These are phyloP conservation scores for Cordyceps sp. DNA, from an alignment of 2,329 filamentous ascomycete species.

Conservation along the genomic window DNA sequence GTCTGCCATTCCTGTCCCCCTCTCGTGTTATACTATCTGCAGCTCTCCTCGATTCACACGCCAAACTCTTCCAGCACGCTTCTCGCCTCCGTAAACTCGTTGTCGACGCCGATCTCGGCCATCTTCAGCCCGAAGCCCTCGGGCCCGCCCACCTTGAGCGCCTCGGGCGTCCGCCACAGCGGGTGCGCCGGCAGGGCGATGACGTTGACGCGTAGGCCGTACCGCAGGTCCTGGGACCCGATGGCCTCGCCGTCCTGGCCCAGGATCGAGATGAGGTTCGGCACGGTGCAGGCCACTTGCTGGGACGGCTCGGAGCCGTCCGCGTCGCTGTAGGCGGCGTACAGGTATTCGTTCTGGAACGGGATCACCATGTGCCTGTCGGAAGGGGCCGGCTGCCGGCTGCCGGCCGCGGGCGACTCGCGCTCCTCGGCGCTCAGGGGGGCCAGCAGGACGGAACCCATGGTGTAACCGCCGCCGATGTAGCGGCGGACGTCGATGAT, in stretches of 20 bases:
- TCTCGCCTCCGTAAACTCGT: slow-evolving; percentile 1
- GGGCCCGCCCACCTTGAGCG: slow-evolving; percentile 16
- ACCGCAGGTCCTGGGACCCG: slow-evolving; percentile 31
- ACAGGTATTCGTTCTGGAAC: slow-evolving; percentile 25
- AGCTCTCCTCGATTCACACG: not conserved
- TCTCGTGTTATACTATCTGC: too few relatives aligned
- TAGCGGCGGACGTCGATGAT: slow-evolving; percentile 21
- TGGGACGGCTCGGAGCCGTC: slow-evolving; percentile 12
- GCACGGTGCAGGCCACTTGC: slow-evolving; percentile 17
- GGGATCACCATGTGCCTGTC: slow-evolving; percentile 20
- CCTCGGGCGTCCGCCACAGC: slow-evolving; percentile 26
- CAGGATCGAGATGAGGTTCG: slow-evolving; percentile 18
- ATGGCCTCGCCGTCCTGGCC: slow-evolving; percentile 29
- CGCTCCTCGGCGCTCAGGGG: slow-evolving; percentile 15
- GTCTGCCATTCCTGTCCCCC: too few relatives aligned
- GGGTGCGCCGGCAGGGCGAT: slow-evolving; percentile 32
- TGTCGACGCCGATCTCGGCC: slow-evolving; percentile 2
- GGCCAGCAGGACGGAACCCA: slow-evolving; percentile 19
- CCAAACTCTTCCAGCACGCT: slow-evolving; percentile 5
- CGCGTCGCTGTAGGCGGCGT: slow-evolving; percentile 16
- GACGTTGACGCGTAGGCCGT: slow-evolving; percentile 31
- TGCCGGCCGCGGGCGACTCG: slow-evolving; percentile 6
- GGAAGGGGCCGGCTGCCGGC: slow-evolving; percentile 3
- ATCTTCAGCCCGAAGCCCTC: slow-evolving; percentile 12
- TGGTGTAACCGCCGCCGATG: slow-evolving; percentile 22